A percentile compares a stretch with the other conserved stretches of the same genome.
Conservation (phyloP, 352 stramenopile species). For the Thalassiosira hispida region DNA sequence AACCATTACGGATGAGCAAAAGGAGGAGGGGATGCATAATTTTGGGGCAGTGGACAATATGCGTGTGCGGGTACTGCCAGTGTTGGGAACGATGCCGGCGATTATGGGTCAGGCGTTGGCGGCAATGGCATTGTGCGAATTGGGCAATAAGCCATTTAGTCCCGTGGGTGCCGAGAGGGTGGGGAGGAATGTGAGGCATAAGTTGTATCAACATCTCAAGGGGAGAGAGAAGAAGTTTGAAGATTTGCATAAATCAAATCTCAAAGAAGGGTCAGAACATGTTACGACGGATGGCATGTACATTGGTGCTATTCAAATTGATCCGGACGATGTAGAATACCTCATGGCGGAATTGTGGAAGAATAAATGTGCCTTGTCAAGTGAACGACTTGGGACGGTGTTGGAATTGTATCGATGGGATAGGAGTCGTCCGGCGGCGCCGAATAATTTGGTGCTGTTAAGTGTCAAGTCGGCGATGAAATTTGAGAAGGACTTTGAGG, state of each 20-base stretch:
- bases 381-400: constrained; percentile 66
- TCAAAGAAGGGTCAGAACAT: constrained; percentile 19
- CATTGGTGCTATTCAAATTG: constrained; percentile 74
- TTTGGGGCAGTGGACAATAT: constrained; percentile 97
- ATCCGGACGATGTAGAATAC: constrained; percentile 83
- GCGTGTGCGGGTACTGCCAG: constrained; percentile 94
- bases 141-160: constrained; percentile 90
- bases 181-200: constrained; percentile 77
- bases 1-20: constrained; percentile 92
- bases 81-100: constrained; percentile 94
- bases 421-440: constrained; percentile 54
- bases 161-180: constrained; percentile 74
- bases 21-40: constrained; percentile 80
- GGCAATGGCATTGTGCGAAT: constrained; percentile 92
- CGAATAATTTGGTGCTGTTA: constrained; percentile 81
- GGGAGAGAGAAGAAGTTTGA: constrained; percentile 69
- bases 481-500: constrained; percentile 64
- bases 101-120: constrained; percentile 98
- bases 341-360: constrained; percentile 79
- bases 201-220: constrained; percentile 79
- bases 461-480: constrained; percentile 56
- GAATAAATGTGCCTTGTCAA: constrained; percentile 77
- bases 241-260: constrained; percentile 23
- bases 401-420: constrained; percentile 81
- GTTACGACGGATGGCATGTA: constrained; percentile 47